A percentile compares a stretch with the other conserved stretches of the same genome.
These are phyloP conservation scores for Sporothrix globosa DNA, from an alignment of 2,329 filamentous ascomycete genomes.

Conservation along the genomic window DNA sequence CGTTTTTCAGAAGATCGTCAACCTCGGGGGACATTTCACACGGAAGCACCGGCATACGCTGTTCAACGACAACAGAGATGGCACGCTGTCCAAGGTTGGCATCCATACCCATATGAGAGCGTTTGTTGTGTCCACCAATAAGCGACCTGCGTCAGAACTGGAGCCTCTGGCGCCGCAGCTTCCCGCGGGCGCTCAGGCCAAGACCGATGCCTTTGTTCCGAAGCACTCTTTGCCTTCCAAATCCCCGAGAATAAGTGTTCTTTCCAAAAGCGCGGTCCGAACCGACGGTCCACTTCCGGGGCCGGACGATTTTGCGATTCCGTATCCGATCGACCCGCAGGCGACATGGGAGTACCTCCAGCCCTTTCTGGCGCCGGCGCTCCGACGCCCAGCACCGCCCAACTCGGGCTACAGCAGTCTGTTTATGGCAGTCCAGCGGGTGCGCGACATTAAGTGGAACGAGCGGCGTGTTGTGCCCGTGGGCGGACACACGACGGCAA, in stretches of 20 bases:
- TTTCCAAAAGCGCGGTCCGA: neutral
- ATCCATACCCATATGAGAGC: conserved; percentile 27
- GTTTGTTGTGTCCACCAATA: conserved; percentile 37
- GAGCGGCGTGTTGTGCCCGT: conserved; percentile 38
- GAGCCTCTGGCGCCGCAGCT: conserved; percentile 16
- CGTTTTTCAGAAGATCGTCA: conserved; percentile 24
- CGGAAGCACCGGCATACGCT: conserved; percentile 35
- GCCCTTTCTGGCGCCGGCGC: conserved; percentile 36
- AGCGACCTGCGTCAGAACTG: conserved; percentile 33
- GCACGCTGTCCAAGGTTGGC: conserved; percentile 40
- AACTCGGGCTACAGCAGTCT: conserved; percentile 36
- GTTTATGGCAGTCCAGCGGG: conserved; percentile 38
- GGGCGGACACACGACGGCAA: conserved; percentile 34
- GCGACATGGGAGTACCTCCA: conserved; percentile 41
- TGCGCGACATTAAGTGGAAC: conserved; percentile 43
- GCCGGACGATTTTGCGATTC: conserved; percentile 1
- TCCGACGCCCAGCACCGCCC: conserved; percentile 28
- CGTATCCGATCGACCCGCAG: conserved; percentile 15
- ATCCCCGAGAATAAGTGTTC: neutral
- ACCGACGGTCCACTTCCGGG: neutral
- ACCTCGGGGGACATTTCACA: conserved; percentile 38
- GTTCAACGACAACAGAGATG: conserved; percentile 42
- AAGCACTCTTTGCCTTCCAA: neutral
- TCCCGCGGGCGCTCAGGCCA: neutral
- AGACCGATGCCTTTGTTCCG: neutral